Evolutionary conservation across 345 rosid genomes (phyloP).

Genomic region (Euclidium syriacum): DNA sequence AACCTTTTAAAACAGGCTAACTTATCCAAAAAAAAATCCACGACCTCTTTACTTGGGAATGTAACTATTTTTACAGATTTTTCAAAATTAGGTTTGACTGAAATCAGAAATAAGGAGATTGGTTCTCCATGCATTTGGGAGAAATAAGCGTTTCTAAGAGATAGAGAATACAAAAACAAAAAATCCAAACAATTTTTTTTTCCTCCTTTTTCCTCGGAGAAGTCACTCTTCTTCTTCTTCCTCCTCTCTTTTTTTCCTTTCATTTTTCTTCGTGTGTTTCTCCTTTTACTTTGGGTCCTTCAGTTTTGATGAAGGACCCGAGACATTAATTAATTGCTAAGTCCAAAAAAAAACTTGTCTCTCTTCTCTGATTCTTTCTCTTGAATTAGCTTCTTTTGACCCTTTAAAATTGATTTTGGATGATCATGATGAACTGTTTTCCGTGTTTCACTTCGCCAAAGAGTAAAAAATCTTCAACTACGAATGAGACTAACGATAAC

Average conservation of each 20-base stretch:
- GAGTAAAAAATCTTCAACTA: constrained; percentile 25
- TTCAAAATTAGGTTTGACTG: constrained; percentile 17
- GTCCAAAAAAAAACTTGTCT: background rate
- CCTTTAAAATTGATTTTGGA: background rate
- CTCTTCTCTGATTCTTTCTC: background rate
- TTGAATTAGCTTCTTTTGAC: background rate
- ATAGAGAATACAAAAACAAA: background rate
- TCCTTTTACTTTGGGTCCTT: constrained; percentile 43
- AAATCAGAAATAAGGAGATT: background rate
- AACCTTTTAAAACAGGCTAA: too few relatives aligned
- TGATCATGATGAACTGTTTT: constrained; percentile 79
- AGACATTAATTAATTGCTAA: background rate
- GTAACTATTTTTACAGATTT: background rate
- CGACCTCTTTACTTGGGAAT: background rate
- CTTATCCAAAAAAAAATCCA: too few relatives aligned
- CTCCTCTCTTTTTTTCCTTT: constrained; percentile 4
- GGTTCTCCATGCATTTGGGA: constrained; percentile 28
- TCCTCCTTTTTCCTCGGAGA: background rate
- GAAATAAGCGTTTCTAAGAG: background rate
- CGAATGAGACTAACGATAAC: constrained; percentile 13
- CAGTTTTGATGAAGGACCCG: constrained; percentile 45
- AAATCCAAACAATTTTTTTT: background rate
- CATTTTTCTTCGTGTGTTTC: background rate
- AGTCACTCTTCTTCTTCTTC: constrained; percentile 2
- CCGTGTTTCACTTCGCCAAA: constrained; percentile 54